phyloP scores from a whole-genome alignment of 2,329 filamentous ascomycete genomes.

The Sclerotinia subarctica region DNA sequence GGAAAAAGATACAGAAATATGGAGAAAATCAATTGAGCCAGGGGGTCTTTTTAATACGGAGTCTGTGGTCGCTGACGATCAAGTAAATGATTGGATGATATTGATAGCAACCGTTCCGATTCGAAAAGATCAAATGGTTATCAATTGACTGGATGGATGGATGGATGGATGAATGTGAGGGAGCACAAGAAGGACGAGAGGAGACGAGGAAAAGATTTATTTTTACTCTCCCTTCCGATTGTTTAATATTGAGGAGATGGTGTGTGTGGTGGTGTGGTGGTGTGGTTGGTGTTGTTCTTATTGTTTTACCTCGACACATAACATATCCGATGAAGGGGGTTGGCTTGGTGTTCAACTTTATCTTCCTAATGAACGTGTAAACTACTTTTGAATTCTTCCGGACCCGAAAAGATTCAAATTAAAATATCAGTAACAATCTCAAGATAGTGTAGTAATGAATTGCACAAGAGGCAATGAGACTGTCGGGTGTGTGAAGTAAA shows the following conservation, averaged over 20 bases:
- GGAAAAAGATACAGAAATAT: neutral
- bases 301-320: neutral
- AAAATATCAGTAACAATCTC: too few species aligned
- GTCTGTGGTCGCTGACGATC: constrained; percentile 1
- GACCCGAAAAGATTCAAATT: neutral
- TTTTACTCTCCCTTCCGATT: constrained; percentile 8
- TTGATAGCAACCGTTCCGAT: constrained; percentile 13
- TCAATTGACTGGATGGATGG: neutral
- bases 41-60: neutral
- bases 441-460: neutral
- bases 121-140: neutral
- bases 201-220: neutral
- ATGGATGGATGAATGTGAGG: neutral
- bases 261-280: too few species aligned
- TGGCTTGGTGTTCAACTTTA: neutral
- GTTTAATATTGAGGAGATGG: neutral
- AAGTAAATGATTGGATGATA: constrained; percentile 11
- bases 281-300: neutral
- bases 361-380: neutral
- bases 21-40: neutral
- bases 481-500: neutral
- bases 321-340: neutral
- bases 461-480: neutral
- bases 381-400: neutral
- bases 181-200: neutral